Conservation (phyloP, 768 basidiomycete species). For the Agaricus blazei region DNA sequence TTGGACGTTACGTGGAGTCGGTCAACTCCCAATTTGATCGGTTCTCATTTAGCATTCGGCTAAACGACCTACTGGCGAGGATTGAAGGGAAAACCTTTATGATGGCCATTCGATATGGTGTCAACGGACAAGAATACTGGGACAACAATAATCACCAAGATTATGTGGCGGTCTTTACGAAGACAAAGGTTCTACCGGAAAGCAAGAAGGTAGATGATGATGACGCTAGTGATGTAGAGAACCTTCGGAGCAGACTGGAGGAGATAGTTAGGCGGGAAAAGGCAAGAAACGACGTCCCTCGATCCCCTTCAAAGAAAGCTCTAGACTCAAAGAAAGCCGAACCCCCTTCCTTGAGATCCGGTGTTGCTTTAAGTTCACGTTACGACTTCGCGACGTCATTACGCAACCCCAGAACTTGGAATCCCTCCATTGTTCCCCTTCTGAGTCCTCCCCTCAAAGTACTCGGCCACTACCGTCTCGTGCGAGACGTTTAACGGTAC, state of each 20-base stretch:
- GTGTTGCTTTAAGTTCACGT: conserved; percentile 41
- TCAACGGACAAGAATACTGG: conserved; percentile 80
- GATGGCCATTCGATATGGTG: conserved; percentile 69
- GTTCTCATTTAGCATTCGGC: conserved; percentile 70
- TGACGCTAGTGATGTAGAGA: conserved; percentile 42
- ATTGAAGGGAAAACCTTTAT: conserved; percentile 83
- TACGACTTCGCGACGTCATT: conserved; percentile 55
- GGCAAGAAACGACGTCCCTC: conserved; percentile 19
- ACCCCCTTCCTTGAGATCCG: conserved; percentile 27
- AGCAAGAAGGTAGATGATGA: conserved; percentile 28
- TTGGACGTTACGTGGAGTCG: conserved; percentile 58
- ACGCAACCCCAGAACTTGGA: conserved; percentile 32
- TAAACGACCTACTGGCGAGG: conserved; percentile 71
- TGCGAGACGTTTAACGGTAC: conserved; percentile 2
- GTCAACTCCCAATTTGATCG: conserved; percentile 57
- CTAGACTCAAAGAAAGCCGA: conserved; percentile 16
- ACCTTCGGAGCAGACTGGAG: conserved; percentile 65
- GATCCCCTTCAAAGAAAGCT: conserved; percentile 8
- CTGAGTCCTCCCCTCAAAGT: conserved; percentile 23
- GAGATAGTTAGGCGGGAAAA: conserved; percentile 42
- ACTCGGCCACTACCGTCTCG: conserved; percentile 28
- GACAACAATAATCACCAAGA: conserved; percentile 83
- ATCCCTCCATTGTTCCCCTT: not conserved
- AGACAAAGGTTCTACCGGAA: conserved; percentile 20
- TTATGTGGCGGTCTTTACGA: conserved; percentile 69